Percentiles rank a stretch among this genome's conserved stretches.
These are phyloP conservation scores for Russula abietina DNA, from an alignment of 768 basidiomycete species.

Conservation along the genomic window DNA sequence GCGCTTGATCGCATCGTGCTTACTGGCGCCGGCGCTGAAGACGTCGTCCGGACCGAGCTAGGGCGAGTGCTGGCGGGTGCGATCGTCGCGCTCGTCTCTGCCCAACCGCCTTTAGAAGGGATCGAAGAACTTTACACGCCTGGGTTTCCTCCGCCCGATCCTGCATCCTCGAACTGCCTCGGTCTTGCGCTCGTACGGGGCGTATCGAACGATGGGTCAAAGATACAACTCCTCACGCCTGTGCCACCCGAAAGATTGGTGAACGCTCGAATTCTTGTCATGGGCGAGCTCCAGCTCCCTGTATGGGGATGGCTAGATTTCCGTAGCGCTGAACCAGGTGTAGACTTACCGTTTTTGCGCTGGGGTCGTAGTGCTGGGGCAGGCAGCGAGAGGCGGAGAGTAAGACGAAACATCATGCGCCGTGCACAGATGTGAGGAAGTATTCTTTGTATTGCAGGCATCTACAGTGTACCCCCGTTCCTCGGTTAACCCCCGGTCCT, in stretches of 20 bases:
- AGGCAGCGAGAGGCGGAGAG: conserved; percentile 64
- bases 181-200: conserved; percentile 78
- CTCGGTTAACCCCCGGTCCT: too few relatives aligned
- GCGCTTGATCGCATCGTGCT: conserved; percentile 63
- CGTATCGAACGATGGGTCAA: conserved; percentile 16
- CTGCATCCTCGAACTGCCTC: conserved; percentile 54
- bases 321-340: conserved; percentile 38
- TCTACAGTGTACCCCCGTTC: too few relatives aligned
- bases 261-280: conserved; percentile 51
- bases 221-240: conserved; percentile 79
- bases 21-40: conserved; percentile 69
- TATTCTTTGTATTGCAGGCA: neutral
- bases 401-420: conserved; percentile 85
- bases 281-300: conserved; percentile 85
- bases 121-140: conserved; percentile 52
- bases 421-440: conserved; percentile 57
- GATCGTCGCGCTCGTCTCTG: conserved; percentile 65
- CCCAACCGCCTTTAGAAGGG: neutral
- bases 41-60: conserved; percentile 67
- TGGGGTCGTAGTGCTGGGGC: conserved; percentile 66
- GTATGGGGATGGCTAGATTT: conserved; percentile 85
- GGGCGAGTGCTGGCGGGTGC: conserved; percentile 69
- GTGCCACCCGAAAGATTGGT: conserved; percentile 46
- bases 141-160: conserved; percentile 47
- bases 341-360: conserved; percentile 68